Evolutionary conservation across 1,139 yeast genomes (phyloP).

Genomic region (Diutina neorugosa): DNA sequence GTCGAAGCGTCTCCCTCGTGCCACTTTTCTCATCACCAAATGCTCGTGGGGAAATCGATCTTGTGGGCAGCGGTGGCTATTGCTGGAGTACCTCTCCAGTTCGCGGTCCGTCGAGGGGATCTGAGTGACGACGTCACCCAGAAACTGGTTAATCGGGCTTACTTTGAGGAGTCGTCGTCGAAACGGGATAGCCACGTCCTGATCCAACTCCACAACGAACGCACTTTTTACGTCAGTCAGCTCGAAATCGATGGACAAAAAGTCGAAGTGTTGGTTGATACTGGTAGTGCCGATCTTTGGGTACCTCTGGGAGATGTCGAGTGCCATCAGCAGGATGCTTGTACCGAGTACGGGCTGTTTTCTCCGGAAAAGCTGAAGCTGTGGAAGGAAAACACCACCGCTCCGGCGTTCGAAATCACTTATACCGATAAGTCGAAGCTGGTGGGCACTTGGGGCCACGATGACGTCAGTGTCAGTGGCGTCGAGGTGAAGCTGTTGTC

Average conservation of each 20-base stretch:
- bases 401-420: constrained; percentile 30
- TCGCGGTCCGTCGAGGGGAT: background rate
- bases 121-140: background rate
- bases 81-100: background rate
- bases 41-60: background rate
- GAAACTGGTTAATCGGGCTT: background rate
- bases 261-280: constrained; percentile 2
- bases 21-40: background rate
- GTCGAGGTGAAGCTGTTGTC: constrained; percentile 31
- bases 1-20: background rate
- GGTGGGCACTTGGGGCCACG: constrained; percentile 54
- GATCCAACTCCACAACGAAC: background rate
- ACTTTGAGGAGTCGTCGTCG: background rate
- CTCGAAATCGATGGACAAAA: background rate
- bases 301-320: background rate
- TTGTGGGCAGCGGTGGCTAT: background rate
- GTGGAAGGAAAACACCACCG: constrained; percentile 17
- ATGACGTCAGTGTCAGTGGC: constrained; percentile 29
- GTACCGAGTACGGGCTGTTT: constrained; percentile 5
- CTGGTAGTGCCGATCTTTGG: constrained; percentile 5
- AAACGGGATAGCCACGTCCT: background rate
- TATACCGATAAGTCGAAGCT: constrained; percentile 60
- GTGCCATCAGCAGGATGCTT: background rate
- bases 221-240: background rate
- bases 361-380: constrained; percentile 5